Base-by-base conservation (phyloP, 768 basidiomycete genomes). In the Lactarius hengduanensis region DNA sequence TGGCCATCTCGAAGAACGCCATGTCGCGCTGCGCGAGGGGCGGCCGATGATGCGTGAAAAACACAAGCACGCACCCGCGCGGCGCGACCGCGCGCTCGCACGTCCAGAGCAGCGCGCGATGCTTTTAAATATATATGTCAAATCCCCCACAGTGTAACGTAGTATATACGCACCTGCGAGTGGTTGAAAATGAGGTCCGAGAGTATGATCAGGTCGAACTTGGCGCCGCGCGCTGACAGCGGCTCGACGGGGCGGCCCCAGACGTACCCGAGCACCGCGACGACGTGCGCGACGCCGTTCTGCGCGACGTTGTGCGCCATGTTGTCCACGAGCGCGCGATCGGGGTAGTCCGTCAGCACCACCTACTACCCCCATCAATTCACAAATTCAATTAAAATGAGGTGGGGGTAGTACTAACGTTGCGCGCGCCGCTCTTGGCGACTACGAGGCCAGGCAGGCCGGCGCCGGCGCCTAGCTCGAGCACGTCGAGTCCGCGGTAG, bases 181-280 rank as follows among this genome's bases (percentile, higher is more conserved):
- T 96, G 95, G 71, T 96, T 97, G 77, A 96, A 97, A 40, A 98
- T 85, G 40, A 98, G 85, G 77, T 98, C 96, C 1, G 94, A 96
- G 63, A 98, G 80, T 67, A 98, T 87, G 62, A 98, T 82, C 26
- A 96, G 73, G 71, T 96, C 87, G 72, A 92, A 98, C 11, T 10
- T 38, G 26, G n/a, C 47, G 2, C 40, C 16, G 5, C n/a, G 10
- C 1, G 15, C 4, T 59, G 73, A 71, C 7, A 73, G 59, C 22
- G 65, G 56, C 10, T 76, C 74, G 4, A 86, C 79, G 0, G 84
- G 72, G 15, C 81, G 81, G 0, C 94, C 94, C 94, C 94, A 96
- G 8, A 90, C 84, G 73, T 92, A 95, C 30, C 94, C 94, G 84
- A 30, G 68, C 67, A 62, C 65, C 0, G 67, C 63, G 4, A 10